Base-by-base conservation (phyloP, 371 early-diverging fungal genomes). In the Phascolomyces articulosus region DNA sequence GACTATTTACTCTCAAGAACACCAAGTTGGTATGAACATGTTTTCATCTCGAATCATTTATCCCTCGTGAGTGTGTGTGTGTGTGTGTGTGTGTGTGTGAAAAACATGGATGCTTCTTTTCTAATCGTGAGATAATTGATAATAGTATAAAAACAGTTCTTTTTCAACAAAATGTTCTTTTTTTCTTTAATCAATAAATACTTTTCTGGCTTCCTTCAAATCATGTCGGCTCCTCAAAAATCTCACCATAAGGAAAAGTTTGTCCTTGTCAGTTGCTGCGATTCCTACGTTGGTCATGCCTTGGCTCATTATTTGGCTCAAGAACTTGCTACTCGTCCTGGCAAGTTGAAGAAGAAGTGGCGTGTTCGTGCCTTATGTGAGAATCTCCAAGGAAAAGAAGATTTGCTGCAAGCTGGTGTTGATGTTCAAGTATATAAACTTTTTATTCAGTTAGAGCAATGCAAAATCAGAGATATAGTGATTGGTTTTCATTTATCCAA, bases 261-360 rank as follows among this genome's bases (percentile, higher is more conserved):
- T 51, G 44, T 67, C 16, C 49, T 61, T 21, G 28, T 67, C 26
- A 56, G 57, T 44, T 54, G 41, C 47, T 60, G 49, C 23, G 67
- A 67, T 6, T 48, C 31, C 27, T 67, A 62, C 24, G 31, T 57
- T 16, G 67, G 67, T 15, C 58, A 67, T 51, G 57, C 62, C 2
- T 34, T 68, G 40, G 68, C 64, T 0, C 34, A 47, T 18, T 48
- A 68, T 41, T 21, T 68, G 15, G 55, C 58, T 10, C 20, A 18
- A 13, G 63, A 63, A 24, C 60, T 68, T 20, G 9, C 4, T 6
- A 27, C n/a, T 4, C 60, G 49, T 9, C 64, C 51, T 20, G 64
- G 63, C 0, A 58, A 40, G 40, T 10, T 68, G 40, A 63, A 63
- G 60, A 68, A 68, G 40, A 40, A 55, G 13, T 68, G 68, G 64